Evolutionary conservation across 768 basidiomycete genomes (phyloP).

Genomic region (Coprinopsis cinerea): DNA sequence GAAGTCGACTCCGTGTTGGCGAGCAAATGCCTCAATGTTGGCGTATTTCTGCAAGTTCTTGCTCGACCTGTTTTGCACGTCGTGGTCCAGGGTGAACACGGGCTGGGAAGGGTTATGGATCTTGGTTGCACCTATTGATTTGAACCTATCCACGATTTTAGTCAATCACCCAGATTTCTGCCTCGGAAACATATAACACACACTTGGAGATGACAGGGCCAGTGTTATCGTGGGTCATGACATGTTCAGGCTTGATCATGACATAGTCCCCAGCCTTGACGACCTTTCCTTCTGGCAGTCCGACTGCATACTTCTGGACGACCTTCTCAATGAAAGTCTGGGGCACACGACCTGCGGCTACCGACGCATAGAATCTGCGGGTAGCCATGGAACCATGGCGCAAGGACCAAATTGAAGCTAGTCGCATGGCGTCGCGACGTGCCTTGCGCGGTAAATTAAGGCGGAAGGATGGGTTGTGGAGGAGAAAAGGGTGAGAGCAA

Average conservation of each 20-base stretch:
- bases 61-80: constrained; percentile 89
- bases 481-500: neutral
- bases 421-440: constrained; percentile 17
- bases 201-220: constrained; percentile 97
- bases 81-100: constrained; percentile 97
- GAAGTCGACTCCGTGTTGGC: constrained; percentile 82
- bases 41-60: constrained; percentile 93
- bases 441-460: neutral
- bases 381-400: constrained; percentile 13
- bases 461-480: neutral
- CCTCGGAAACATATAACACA: constrained; percentile 22
- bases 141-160: constrained; percentile 61
- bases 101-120: constrained; percentile 78
- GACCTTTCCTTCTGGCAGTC: constrained; percentile 66
- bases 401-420: constrained; percentile 18
- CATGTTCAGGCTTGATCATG: constrained; percentile 97
- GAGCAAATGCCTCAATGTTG: constrained; percentile 85
- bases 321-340: constrained; percentile 97
- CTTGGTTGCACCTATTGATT: constrained; percentile 85
- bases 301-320: constrained; percentile 96
- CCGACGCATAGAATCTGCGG: constrained; percentile 23
- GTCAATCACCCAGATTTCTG: neutral
- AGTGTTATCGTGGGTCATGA: constrained; percentile 98
- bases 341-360: constrained; percentile 31
- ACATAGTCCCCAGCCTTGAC: constrained; percentile 98